Percentiles rank a stretch among this genome's conserved stretches.
These are phyloP conservation scores for Penicillium cinerascens DNA, from an alignment of 495 filamentous ascomycete species.

Conservation along the genomic window DNA sequence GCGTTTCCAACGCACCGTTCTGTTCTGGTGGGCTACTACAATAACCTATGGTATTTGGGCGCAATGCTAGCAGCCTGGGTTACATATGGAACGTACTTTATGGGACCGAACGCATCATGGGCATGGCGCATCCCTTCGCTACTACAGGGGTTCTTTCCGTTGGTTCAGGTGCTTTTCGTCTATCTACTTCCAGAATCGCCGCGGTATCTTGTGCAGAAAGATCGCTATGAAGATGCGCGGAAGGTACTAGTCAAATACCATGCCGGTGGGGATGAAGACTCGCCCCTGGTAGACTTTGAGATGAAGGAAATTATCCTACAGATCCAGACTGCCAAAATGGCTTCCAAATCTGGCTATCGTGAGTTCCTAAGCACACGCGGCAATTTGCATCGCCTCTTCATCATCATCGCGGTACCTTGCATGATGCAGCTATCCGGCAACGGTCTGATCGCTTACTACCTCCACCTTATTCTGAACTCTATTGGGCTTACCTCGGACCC, in stretches of 20 bases:
- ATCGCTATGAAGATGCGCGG: slow-evolving; percentile 51
- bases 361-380: slow-evolving; percentile 56
- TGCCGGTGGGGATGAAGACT: slow-evolving; percentile 47
- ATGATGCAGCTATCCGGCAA: slow-evolving; percentile 47
- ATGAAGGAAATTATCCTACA: slow-evolving; percentile 56
- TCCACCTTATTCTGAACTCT: slow-evolving; percentile 33
- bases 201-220: slow-evolving; percentile 42
- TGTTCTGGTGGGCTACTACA: slow-evolving; percentile 6
- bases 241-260: slow-evolving; percentile 52
- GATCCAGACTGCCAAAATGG: slow-evolving; percentile 42
- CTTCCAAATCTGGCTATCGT: slow-evolving; percentile 55
- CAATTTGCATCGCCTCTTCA: slow-evolving; percentile 54
- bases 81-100: slow-evolving; percentile 15
- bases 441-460: slow-evolving; percentile 39
- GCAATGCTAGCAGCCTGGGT: slow-evolving; percentile 18
- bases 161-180: slow-evolving; percentile 37
- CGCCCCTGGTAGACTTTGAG: slow-evolving; percentile 52
- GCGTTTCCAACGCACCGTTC: slow-evolving; percentile 29
- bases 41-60: slow-evolving; percentile 17
- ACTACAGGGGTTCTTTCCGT: slow-evolving; percentile 29
- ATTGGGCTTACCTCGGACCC: slow-evolving; percentile 39
- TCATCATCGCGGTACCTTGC: slow-evolving; percentile 56
- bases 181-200: slow-evolving; percentile 43
- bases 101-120: slow-evolving; percentile 22
- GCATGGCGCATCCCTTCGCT: slow-evolving; percentile 43